Conservation (phyloP, 176 grass and related monocot genomes). For the Musa acuminata region DNA sequence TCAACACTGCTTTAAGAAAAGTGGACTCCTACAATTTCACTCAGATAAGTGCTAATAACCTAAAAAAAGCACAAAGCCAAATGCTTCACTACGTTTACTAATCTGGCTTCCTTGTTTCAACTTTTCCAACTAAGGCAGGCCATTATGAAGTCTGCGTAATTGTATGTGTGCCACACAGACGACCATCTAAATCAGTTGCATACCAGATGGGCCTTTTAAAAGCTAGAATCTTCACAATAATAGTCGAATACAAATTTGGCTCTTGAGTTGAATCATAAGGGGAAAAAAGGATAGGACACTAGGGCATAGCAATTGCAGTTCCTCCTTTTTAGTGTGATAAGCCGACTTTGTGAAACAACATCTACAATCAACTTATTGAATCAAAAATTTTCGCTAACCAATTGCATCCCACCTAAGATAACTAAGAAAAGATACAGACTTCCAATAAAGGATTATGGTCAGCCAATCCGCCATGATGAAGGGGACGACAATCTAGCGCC, state of each 20-base stretch:
- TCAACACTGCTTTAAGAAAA: too few relatives aligned
- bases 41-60: background rate
- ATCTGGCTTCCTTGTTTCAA: background rate
- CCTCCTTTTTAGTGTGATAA: background rate
- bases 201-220: background rate
- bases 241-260: background rate
- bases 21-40: too few relatives aligned
- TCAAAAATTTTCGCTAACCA: background rate
- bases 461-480: slow-evolving; percentile 40
- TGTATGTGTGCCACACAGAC: background rate
- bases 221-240: background rate
- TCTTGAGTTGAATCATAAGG: background rate
- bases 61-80: background rate
- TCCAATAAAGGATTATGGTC: slow-evolving; percentile 6
- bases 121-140: too few relatives aligned
- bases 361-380: background rate
- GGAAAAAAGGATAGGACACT: background rate
- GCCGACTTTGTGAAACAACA: background rate
- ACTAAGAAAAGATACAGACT: too few relatives aligned
- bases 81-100: background rate
- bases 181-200: background rate
- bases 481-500: background rate
- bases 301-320: background rate
- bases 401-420: too few relatives aligned
- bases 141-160: too few relatives aligned